A percentile compares a stretch with the other conserved stretches of the same genome.
phyloP scores from a whole-genome alignment of 176 grass and related monocot species.

The Saccharum officinarum region DNA sequence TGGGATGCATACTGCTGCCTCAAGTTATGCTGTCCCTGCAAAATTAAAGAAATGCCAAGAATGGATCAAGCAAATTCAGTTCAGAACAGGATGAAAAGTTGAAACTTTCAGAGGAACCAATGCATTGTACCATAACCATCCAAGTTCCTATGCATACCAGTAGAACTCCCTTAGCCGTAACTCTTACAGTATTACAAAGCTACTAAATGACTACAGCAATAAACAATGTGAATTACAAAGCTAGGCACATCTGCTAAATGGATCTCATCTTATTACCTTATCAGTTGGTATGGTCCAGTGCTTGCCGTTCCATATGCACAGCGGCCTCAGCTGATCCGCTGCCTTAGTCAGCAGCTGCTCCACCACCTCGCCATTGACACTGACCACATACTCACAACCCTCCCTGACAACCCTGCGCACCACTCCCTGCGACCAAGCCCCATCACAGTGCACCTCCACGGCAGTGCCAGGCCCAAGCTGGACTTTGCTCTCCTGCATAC shows the following conservation, averaged over 20 bases:
- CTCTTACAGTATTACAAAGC: not conserved
- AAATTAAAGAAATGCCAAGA: not conserved
- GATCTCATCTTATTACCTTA: constrained; percentile 11
- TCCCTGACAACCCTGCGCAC: constrained; percentile 24
- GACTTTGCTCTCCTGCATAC: not conserved
- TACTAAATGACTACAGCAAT: not conserved
- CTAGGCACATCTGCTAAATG: not conserved
- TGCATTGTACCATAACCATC: not conserved
- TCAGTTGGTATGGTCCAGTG: constrained; percentile 29
- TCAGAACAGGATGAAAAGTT: constrained; percentile 1
- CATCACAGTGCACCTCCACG: constrained; percentile 43
- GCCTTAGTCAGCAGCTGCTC: constrained; percentile 24
- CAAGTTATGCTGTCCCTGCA: constrained; percentile 31
- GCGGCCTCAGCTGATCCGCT: constrained; percentile 15
- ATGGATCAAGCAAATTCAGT: constrained; percentile 1
- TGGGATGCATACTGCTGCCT: constrained; percentile 26
- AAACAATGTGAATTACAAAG: not conserved
- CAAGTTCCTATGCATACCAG: not conserved
- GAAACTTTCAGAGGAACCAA: not conserved
- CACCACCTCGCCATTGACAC: not conserved
- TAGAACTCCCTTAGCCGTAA: not conserved
- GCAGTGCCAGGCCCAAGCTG: not conserved
- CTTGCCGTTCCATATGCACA: constrained; percentile 40
- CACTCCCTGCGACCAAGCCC: constrained; percentile 42
- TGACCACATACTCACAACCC: constrained; percentile 36